Evolutionary conservation across 1,139 yeast species (phyloP).

Genomic region (Hemisphaericaspora xylanilytica): DNA sequence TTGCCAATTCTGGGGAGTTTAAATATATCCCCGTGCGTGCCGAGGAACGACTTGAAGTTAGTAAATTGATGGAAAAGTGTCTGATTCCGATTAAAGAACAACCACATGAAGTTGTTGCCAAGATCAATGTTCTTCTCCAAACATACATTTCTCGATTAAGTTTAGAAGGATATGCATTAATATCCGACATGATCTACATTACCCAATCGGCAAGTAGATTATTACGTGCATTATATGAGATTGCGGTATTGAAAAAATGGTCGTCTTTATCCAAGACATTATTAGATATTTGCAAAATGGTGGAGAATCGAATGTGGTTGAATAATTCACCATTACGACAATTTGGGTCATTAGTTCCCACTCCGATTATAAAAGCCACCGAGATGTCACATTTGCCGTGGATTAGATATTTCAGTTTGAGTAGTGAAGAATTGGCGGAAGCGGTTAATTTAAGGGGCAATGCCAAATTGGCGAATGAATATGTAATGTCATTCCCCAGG

Average conservation of each 20-base stretch:
- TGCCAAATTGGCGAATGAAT: conserved; percentile 61
- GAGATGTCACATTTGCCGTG: conserved; percentile 86
- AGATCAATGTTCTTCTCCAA: conserved; percentile 77
- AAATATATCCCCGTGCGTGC: conserved; percentile 77
- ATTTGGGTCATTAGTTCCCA: conserved; percentile 58
- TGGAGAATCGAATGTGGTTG: conserved; percentile 80
- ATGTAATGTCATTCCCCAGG: conserved; percentile 72
- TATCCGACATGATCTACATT: conserved; percentile 90
- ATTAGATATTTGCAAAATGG: conserved; percentile 72
- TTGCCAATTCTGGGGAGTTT: conserved; percentile 84
- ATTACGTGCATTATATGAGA: conserved; percentile 80
- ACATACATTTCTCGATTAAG: conserved; percentile 74
- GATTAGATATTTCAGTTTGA: conserved; percentile 68
- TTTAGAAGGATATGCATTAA: conserved; percentile 85
- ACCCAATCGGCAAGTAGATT: conserved; percentile 93
- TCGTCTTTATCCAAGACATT: conserved; percentile 57
- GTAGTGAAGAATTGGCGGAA: conserved; percentile 76
- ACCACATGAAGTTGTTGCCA: conserved; percentile 71
- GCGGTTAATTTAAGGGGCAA: conserved; percentile 70
- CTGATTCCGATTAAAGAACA: conserved; percentile 85
- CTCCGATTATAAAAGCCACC: conserved; percentile 65
- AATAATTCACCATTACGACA: conserved; percentile 87
- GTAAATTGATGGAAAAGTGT: conserved; percentile 65
- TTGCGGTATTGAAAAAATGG: conserved; percentile 72
- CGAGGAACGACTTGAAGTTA: conserved; percentile 80